Percentiles rank a stretch among this genome's conserved stretches.
phyloP scores from a whole-genome alignment of 345 rosid species.

The Eucalyptus fibrosa region DNA sequence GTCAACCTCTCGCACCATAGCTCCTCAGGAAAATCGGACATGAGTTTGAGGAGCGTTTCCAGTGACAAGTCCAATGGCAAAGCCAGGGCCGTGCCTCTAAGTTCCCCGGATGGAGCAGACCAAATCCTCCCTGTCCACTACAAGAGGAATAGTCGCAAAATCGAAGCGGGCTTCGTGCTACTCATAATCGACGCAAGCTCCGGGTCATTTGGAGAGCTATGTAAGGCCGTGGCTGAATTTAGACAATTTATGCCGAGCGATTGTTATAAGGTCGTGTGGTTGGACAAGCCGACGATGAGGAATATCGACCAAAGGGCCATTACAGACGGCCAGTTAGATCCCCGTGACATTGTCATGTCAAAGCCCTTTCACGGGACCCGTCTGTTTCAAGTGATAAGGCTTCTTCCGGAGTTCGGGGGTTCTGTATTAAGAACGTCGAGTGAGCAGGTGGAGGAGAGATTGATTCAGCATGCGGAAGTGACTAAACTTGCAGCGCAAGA shows the following conservation, averaged over 20 bases:
- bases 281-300: conserved; percentile 26
- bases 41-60: conserved; percentile 10
- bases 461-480: neutral
- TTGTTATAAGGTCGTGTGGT: conserved; percentile 54
- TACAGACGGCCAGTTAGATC: neutral
- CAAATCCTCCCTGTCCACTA: conserved; percentile 1
- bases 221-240: conserved; percentile 23
- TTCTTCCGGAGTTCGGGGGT: conserved; percentile 56
- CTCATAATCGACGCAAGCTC: conserved; percentile 46
- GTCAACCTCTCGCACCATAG: conserved; percentile 12
- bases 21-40: conserved; percentile 29
- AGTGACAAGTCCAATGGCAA: conserved; percentile 5
- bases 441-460: neutral
- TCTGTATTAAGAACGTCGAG: neutral
- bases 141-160: neutral
- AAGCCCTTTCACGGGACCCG: conserved; percentile 78
- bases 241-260: conserved; percentile 11
- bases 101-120: conserved; percentile 36
- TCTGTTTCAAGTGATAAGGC: conserved; percentile 20
- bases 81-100: conserved; percentile 36
- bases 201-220: conserved; percentile 26
- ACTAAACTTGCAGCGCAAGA: neutral
- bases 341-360: conserved; percentile 17
- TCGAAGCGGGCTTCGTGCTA: conserved; percentile 17
- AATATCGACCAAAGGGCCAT: neutral